Evolutionary conservation across 108 stramenopile genomes (phyloP).

Genomic region (Pelagomonas calceolata): DNA sequence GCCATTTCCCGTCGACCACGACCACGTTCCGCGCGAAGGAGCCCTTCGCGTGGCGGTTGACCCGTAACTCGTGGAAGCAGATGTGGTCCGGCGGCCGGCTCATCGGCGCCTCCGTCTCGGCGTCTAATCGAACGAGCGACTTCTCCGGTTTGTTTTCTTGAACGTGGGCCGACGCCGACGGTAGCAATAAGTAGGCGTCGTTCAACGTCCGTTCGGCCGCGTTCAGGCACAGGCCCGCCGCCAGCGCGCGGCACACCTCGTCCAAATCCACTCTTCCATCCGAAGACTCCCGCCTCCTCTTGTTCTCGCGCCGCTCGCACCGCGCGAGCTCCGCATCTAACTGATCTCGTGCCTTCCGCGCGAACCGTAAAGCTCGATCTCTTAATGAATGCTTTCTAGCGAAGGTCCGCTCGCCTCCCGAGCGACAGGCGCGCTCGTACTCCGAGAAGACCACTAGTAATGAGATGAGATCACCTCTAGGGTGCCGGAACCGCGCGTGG

Average conservation of each 20-base stretch:
- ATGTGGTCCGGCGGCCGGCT: neutral
- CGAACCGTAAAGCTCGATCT: neutral
- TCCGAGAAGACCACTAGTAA: neutral
- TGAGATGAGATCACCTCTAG: slow-evolving; percentile 2
- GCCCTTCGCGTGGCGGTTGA: neutral
- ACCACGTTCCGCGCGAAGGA: neutral
- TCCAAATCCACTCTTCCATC: neutral
- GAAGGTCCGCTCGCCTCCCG: too few relatives aligned
- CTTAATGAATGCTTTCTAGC: neutral
- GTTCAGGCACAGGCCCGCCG: neutral
- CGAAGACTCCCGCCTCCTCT: too few relatives aligned
- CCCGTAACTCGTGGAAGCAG: neutral
- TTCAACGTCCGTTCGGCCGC: neutral
- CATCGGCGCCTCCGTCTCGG: neutral
- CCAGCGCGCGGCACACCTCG: neutral
- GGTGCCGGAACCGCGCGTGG: slow-evolving; percentile 11
- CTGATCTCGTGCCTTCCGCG: neutral
- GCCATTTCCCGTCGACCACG: neutral
- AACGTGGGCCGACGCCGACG: neutral
- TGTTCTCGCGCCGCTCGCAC: too few relatives aligned
- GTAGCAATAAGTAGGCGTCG: neutral
- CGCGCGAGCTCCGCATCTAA: neutral
- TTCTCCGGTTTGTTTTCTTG: too few relatives aligned
- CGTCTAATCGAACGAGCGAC: neutral
- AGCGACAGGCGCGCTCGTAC: neutral